A percentile compares a stretch with the other conserved stretches of the same genome.
phyloP scores from a whole-genome alignment of 1,284 basidiomycete species.

The Volvariella surrecta region DNA sequence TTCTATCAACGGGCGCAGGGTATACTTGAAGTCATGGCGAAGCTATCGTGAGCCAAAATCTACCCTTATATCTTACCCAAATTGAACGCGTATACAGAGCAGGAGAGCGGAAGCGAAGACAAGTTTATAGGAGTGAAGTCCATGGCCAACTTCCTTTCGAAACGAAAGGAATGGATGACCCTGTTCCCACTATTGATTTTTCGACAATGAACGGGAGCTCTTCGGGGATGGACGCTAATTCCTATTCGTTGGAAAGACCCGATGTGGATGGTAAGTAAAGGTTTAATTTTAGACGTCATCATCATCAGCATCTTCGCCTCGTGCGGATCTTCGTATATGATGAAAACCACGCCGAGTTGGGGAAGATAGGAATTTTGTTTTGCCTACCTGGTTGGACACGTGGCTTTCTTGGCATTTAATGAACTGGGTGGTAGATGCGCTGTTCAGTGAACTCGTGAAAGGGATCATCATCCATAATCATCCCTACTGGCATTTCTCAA shows the following conservation, averaged over 20 bases:
- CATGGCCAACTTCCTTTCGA: slow-evolving; percentile 78
- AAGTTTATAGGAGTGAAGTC: slow-evolving; percentile 71
- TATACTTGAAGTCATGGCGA: slow-evolving; percentile 78
- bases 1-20: slow-evolving; percentile 73
- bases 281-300: slow-evolving; percentile 3
- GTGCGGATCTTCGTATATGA: no score
- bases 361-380: no score
- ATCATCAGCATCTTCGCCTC: neutral
- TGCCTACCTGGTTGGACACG: no score
- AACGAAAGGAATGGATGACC: slow-evolving; percentile 64
- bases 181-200: slow-evolving; percentile 72
- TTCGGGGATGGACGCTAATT: slow-evolving; percentile 35
- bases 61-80: no score
- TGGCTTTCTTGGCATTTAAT: no score
- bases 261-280: slow-evolving; percentile 62
- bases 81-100: slow-evolving; percentile 35
- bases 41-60: slow-evolving; percentile 51
- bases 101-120: slow-evolving; percentile 68
- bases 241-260: slow-evolving; percentile 58
- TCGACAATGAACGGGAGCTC: slow-evolving; percentile 33
- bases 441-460: no score
- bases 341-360: no score
- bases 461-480: no score
- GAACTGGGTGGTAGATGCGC: no score
- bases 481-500: no score